Conservation (phyloP, 1,139 yeast species). For the Yamadazyma dendronema region DNA sequence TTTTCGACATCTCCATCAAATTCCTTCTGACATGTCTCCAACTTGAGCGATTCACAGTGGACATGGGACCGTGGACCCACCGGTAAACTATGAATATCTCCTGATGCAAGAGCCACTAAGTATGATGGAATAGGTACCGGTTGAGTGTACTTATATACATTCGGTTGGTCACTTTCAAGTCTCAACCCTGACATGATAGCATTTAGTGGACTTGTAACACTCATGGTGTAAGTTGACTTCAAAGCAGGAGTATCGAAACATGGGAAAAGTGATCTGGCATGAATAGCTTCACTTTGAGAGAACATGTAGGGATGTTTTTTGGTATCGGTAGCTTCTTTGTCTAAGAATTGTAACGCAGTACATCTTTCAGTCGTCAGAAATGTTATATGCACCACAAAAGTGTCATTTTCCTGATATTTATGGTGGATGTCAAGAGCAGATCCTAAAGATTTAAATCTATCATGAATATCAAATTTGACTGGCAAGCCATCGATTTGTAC, state of each 20-base stretch:
- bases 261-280: slow-evolving; percentile 85
- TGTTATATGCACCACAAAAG: slow-evolving; percentile 38
- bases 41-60: slow-evolving; percentile 71
- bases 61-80: slow-evolving; percentile 89
- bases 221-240: slow-evolving; percentile 62
- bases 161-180: slow-evolving; percentile 17
- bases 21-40: slow-evolving; percentile 72
- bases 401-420: slow-evolving; percentile 13
- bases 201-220: slow-evolving; percentile 62
- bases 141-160: slow-evolving; percentile 55
- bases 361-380: slow-evolving; percentile 72
- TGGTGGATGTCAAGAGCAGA: slow-evolving; percentile 49
- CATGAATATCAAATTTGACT: slow-evolving; percentile 36
- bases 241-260: slow-evolving; percentile 90
- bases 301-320: slow-evolving; percentile 71
- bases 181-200: slow-evolving; percentile 71
- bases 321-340: slow-evolving; percentile 77
- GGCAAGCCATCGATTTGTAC: slow-evolving; percentile 44
- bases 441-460: slow-evolving; percentile 66
- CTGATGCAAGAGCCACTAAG: slow-evolving; percentile 81
- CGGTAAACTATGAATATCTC: slow-evolving; percentile 64
- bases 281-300: slow-evolving; percentile 90
- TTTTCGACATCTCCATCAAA: slow-evolving; percentile 78
- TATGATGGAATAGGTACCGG: slow-evolving; percentile 85
- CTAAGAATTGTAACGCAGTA: slow-evolving; percentile 85